phyloP scores from a whole-genome alignment of 2,329 filamentous ascomycete species.

The Cadophora luteo-olivacea region DNA sequence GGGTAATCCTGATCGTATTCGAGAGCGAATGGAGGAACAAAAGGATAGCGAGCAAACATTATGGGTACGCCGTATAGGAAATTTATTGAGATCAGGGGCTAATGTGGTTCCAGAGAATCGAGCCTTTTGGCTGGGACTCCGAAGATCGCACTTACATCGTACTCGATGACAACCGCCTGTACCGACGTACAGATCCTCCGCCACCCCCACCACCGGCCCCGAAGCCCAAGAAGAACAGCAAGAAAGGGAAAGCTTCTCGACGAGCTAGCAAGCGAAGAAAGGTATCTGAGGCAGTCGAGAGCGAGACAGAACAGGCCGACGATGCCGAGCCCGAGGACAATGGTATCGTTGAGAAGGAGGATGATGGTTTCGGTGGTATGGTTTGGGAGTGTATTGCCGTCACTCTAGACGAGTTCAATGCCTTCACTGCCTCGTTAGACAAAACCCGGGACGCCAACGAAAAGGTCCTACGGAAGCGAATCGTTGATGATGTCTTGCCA shows the following conservation, averaged over 20 bases:
- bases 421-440: slow-evolving; percentile 72
- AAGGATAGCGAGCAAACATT: slow-evolving; percentile 80
- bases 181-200: slow-evolving; percentile 81
- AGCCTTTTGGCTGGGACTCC: slow-evolving; percentile 86
- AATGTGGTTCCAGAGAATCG: slow-evolving; percentile 63
- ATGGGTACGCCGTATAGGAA: slow-evolving; percentile 66
- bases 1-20: slow-evolving; percentile 83
- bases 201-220: slow-evolving; percentile 60
- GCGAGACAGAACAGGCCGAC: slow-evolving; percentile 48
- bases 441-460: slow-evolving; percentile 86
- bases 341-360: slow-evolving; percentile 49
- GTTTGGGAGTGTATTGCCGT: slow-evolving; percentile 93
- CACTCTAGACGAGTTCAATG: slow-evolving; percentile 76
- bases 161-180: slow-evolving; percentile 91
- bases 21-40: slow-evolving; percentile 84
- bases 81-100: slow-evolving; percentile 17
- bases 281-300: slow-evolving; percentile 53
- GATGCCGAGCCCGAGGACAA: slow-evolving; percentile 49
- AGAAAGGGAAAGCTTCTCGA: slow-evolving; percentile 66
- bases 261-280: slow-evolving; percentile 78
- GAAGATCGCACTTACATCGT: slow-evolving; percentile 89
- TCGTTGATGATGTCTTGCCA: slow-evolving; percentile 82
- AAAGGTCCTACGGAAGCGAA: slow-evolving; percentile 73
- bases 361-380: slow-evolving; percentile 75
- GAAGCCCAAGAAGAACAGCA: slow-evolving; percentile 70